Evolutionary conservation across 371 early-diverging fungal species (phyloP), one percentile per base, ranked within the genome.

Genomic region (Mortierella sp.): DNA sequence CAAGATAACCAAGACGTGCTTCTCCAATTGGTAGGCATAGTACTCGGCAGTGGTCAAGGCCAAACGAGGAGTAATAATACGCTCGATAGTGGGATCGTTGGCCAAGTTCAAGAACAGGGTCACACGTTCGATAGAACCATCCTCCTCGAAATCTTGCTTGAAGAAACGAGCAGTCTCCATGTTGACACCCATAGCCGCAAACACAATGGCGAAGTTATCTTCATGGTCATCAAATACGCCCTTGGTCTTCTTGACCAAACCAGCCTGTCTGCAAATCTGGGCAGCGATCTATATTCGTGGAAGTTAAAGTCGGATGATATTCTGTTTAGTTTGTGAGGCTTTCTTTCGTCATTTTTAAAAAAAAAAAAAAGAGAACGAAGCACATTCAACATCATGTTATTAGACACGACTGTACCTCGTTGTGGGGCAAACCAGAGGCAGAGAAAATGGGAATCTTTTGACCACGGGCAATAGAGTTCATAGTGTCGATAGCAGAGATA

Each of bases 391-490:
- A 16, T 10, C 26, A 55, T 28, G 30, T 28, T 4, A 10, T 3
- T 55, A 24, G 30, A 28, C 11, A 30, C 14, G 12, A 55, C 24
- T 67, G 54, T 87, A 96, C 96, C 88, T 99, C 99, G 87, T 99
- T 99, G 88, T 99, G 99, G 28, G 99, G 99, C 62, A 99, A 89
- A 87, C 99, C 99, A 62, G 99, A 94, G 54, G 99, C 99, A 66
- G 99, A 99, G 93, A 99, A 99, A 75, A 99, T 99, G 52, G 99
- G 99, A 78, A 99, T 99, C 93, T 99, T 99, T 88, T 99, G 99
- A 16, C 99, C 99, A 89, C 99, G 95, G 60, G 99, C 99, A 90
- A 99, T 99, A 45, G 99, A 98, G 90, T 98, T 99, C 99, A 99
- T 99, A 71, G 98, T 98, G 87, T 99, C 99, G 77, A 99, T 99